Evolutionary conservation across 1,139 yeast species (phyloP).

Genomic region (Taphrina deformans): DNA sequence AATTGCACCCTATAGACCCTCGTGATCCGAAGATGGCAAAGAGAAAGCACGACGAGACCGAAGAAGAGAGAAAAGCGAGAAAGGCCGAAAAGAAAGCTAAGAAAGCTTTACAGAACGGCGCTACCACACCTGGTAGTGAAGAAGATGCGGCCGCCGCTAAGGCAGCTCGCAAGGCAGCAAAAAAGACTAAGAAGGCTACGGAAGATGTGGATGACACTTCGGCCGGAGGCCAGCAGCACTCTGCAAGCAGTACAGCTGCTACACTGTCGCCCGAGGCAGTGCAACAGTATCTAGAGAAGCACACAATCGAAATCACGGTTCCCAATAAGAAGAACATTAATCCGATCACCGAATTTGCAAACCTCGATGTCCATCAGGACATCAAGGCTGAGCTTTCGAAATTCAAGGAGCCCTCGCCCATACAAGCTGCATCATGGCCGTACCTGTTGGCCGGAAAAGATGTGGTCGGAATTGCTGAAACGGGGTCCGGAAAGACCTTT

Average conservation of each 20-base stretch:
- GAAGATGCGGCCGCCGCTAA: slow-evolving; percentile 48
- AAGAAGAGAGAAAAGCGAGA: slow-evolving; percentile 50
- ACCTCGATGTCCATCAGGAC: slow-evolving; percentile 58
- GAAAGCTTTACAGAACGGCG: slow-evolving; percentile 41
- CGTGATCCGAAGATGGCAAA: no score
- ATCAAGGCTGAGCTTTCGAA: slow-evolving; percentile 61
- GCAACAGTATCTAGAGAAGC: slow-evolving; percentile 62
- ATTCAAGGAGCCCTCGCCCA: slow-evolving; percentile 91
- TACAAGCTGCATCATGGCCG: slow-evolving; percentile 98
- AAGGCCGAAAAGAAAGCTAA: slow-evolving; percentile 52
- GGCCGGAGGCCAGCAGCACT: not conserved
- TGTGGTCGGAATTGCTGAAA: slow-evolving; percentile 96
- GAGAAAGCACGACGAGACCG: slow-evolving; percentile 50
- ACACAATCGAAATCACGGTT: slow-evolving; percentile 81
- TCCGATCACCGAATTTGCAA: slow-evolving; percentile 71
- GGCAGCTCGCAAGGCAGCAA: slow-evolving; percentile 49
- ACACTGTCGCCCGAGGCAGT: slow-evolving; percentile 50
- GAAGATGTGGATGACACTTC: not conserved
- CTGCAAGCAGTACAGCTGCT: slow-evolving; percentile 29
- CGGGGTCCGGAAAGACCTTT: slow-evolving; percentile 96
- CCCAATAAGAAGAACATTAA: slow-evolving; percentile 54
- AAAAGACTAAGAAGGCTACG: slow-evolving; percentile 37
- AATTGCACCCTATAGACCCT: slow-evolving; percentile 38
- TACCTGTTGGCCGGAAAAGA: slow-evolving; percentile 75
- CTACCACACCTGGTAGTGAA: slow-evolving; percentile 44